phyloP scores from a whole-genome alignment of 768 basidiomycete genomes.

The Gymnopilus dilepis region DNA sequence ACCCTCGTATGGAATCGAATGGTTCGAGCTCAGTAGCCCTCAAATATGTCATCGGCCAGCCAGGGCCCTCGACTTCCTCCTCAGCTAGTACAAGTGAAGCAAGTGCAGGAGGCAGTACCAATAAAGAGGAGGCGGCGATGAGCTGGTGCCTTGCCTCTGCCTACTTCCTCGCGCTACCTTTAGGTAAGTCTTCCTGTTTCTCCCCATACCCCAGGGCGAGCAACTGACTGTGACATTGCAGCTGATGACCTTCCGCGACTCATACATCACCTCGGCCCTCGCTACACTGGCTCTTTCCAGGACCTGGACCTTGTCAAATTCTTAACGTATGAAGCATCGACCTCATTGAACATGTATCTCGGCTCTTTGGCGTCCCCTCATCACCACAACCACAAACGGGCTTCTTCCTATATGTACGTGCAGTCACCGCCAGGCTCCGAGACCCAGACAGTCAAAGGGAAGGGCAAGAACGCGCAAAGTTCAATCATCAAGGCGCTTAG shows the following conservation, averaged over 20 bases:
- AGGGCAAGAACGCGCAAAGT: slow-evolving; percentile 15
- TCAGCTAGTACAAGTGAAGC: neutral
- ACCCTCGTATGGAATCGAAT: slow-evolving; percentile 55
- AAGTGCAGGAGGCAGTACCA: neutral
- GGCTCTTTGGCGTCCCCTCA: slow-evolving; percentile 37
- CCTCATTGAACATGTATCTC: slow-evolving; percentile 82
- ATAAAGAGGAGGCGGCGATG: slow-evolving; percentile 34
- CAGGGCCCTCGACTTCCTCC: slow-evolving; percentile 21
- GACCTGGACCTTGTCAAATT: slow-evolving; percentile 72
- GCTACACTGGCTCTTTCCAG: slow-evolving; percentile 79
- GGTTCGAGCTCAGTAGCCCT: slow-evolving; percentile 14
- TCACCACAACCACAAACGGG: neutral
- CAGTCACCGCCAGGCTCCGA: neutral
- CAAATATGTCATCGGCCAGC: slow-evolving; percentile 62
- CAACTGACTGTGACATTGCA: slow-evolving; percentile 29
- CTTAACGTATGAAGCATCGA: slow-evolving; percentile 84
- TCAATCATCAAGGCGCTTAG: slow-evolving; percentile 57
- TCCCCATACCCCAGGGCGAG: neutral
- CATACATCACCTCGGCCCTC: slow-evolving; percentile 82
- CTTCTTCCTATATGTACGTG: neutral
- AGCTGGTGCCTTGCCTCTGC: slow-evolving; percentile 76
- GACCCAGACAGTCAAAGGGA: neutral
- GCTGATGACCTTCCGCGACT: slow-evolving; percentile 76
- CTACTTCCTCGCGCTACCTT: slow-evolving; percentile 60
- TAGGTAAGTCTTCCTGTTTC: slow-evolving; percentile 45